phyloP scores from a whole-genome alignment of 1,284 basidiomycete genomes.

The Crucibulum cyathiforme region DNA sequence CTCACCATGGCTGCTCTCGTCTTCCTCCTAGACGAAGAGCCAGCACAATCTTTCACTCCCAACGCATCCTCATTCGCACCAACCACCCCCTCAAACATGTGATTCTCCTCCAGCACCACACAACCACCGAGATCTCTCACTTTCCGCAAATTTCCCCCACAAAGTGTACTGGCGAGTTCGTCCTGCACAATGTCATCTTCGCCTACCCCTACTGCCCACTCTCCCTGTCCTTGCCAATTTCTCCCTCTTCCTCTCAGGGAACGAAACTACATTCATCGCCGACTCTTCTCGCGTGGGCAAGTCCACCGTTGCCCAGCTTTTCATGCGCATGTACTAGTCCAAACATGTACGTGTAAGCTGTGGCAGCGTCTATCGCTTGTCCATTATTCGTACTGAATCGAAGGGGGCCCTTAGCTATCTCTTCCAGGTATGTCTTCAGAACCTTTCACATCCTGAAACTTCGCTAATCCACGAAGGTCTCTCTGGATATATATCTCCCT shows the following conservation, averaged over 20 bases:
- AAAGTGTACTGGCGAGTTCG: constrained; percentile 78
- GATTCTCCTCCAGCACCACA: constrained; percentile 25
- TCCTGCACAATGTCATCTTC: constrained; percentile 79
- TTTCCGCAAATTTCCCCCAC: constrained; percentile 64
- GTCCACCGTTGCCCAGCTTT: constrained; percentile 86
- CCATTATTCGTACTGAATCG: constrained; percentile 56
- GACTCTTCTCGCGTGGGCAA: constrained; percentile 93
- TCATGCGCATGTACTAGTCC: constrained; percentile 81
- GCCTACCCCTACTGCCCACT: constrained; percentile 86
- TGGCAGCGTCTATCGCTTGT: constrained; percentile 74
- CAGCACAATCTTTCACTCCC: constrained; percentile 13
- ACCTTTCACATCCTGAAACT: background rate
- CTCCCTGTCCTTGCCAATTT: constrained; percentile 68
- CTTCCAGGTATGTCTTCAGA: constrained; percentile 53
- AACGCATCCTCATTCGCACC: constrained; percentile 12
- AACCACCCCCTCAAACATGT: constrained; percentile 12
- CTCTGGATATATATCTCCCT: constrained; percentile 71
- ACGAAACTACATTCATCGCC: constrained; percentile 92
- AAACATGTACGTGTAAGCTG: constrained; percentile 64
- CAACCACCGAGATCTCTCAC: constrained; percentile 24
- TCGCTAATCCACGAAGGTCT: constrained; percentile 43
- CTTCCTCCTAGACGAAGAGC: constrained; percentile 56
- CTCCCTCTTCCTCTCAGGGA: constrained; percentile 79
- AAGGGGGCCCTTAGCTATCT: constrained; percentile 61
- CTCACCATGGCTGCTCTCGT: constrained; percentile 79